Evolutionary conservation across 2,329 filamentous ascomycete species (phyloP), one percentile per base, ranked within the genome.

Genomic region (Cercospora sp.): DNA sequence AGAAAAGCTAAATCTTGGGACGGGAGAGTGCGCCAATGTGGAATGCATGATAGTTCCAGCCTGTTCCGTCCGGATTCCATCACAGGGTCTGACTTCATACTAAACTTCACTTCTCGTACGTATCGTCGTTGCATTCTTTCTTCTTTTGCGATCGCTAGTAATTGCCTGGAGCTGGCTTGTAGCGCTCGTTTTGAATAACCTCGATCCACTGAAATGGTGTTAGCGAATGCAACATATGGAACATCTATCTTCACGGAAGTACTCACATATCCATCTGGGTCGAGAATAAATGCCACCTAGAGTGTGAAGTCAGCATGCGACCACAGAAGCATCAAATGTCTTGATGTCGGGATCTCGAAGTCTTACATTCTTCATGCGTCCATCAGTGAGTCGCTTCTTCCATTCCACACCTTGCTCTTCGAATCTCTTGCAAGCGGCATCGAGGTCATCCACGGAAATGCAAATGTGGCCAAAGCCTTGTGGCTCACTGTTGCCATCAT

Each of bases 381-480:
- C 94, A 71, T 98, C 94, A 1, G 92, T 97, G 70, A 98, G 85
- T 72, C 92, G 87, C 89, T 98, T 98, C 88, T 97, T 97, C 92
- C 93, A 99, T 80, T 87, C 89, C 65, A 94, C 91, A 5, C 90
- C 87, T 77, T 92, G 83, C 65, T 89, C 87, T 79, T 98, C 95
- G 74, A 98, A 94, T 13, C 94, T 88, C 77, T 89, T 82, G 81
- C 94, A 97, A 9, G 95, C 94, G 7, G 91, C 90, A 63, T 95
- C 89, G n/a, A 98, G 78, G 77, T 97, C 89, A 77, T 98, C 94
- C 12, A 97, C 94, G 1, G 90, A 86, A 63, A 98, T 83, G 77
- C 93, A 96, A 70, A 97, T 93, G 77, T 97, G 94, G 0, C 94
- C 94, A 73, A 97, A 98, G 0, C 95, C 95, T 79, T 97, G 93